These are phyloP conservation scores for Tricladium varicosporioides DNA, from an alignment of 2,329 filamentous ascomycete genomes.

Conservation along the genomic window DNA sequence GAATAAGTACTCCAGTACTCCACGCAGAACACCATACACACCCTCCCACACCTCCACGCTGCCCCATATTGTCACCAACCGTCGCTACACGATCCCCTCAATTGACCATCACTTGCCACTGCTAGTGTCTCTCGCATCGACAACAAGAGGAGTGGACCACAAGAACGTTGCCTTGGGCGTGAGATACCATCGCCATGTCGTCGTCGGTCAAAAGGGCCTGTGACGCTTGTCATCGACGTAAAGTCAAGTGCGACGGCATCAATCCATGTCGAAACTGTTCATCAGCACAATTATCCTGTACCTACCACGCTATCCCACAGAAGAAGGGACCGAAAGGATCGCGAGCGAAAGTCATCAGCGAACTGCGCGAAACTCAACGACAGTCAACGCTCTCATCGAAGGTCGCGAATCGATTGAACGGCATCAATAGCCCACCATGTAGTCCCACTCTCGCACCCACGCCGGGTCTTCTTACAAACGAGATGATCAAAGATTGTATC, in stretches of 20 bases:
- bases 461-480: constrained; percentile 57
- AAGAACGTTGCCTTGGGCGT: background rate
- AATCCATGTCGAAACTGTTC: constrained; percentile 71
- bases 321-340: constrained; percentile 77
- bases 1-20: constrained; percentile 25
- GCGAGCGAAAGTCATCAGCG: constrained; percentile 72
- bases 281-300: constrained; percentile 65
- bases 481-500: constrained; percentile 64
- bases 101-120: background rate
- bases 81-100: background rate
- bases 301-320: constrained; percentile 72
- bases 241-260: constrained; percentile 71
- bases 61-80: constrained; percentile 15
- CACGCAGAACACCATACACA: constrained; percentile 18
- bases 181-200: constrained; percentile 24
- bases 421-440: constrained; percentile 48
- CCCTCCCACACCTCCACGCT: constrained; percentile 12
- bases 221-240: constrained; percentile 71
- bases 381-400: constrained; percentile 62
- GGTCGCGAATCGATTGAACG: constrained; percentile 59
- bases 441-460: constrained; percentile 51
- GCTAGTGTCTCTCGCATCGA: background rate
- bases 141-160: background rate
- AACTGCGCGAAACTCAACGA: constrained; percentile 66
- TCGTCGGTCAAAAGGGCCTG: constrained; percentile 56